Conservation (phyloP, 129 eudicot genomes). For the Flaveria trinervia region DNA sequence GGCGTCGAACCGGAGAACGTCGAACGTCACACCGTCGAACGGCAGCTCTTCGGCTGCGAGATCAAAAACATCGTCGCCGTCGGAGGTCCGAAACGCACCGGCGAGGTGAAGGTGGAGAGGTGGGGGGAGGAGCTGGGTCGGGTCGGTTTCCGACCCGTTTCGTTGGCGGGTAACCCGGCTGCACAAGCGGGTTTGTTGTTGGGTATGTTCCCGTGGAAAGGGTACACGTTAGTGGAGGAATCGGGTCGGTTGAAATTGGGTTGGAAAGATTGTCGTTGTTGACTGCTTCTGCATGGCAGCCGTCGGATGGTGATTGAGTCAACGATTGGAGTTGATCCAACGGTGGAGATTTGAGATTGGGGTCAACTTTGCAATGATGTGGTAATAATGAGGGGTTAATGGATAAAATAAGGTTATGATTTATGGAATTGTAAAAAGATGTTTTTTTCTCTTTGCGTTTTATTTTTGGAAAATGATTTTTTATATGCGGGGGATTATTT, state of each 20-base stretch:
- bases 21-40: slow-evolving; percentile 79
- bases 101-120: slow-evolving; percentile 75
- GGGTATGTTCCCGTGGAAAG: slow-evolving; percentile 95
- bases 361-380: slow-evolving; percentile 14
- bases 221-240: slow-evolving; percentile 87
- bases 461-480: neutral
- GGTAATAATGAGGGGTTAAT: too few relatives aligned
- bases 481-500: slow-evolving; percentile 7
- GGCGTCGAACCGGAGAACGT: slow-evolving; percentile 54
- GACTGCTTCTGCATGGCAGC: slow-evolving; percentile 96
- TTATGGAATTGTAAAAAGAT: slow-evolving; percentile 26
- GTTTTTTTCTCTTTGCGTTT: neutral
- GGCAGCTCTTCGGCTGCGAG: slow-evolving; percentile 69
- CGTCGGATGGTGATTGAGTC: slow-evolving; percentile 41
- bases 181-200: slow-evolving; percentile 76
- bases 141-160: slow-evolving; percentile 68
- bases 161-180: slow-evolving; percentile 87
- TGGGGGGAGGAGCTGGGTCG: slow-evolving; percentile 78
- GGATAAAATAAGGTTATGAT: neutral
- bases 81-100: slow-evolving; percentile 77
- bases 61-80: slow-evolving; percentile 81
- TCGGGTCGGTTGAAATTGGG: slow-evolving; percentile 81
- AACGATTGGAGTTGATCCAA: slow-evolving; percentile 27
- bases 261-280: slow-evolving; percentile 92
- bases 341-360: slow-evolving; percentile 5